Evolutionary conservation across 2,329 filamentous ascomycete species (phyloP), one percentile per base, ranked within the genome.

Genomic region (Macrophomina tecta): DNA sequence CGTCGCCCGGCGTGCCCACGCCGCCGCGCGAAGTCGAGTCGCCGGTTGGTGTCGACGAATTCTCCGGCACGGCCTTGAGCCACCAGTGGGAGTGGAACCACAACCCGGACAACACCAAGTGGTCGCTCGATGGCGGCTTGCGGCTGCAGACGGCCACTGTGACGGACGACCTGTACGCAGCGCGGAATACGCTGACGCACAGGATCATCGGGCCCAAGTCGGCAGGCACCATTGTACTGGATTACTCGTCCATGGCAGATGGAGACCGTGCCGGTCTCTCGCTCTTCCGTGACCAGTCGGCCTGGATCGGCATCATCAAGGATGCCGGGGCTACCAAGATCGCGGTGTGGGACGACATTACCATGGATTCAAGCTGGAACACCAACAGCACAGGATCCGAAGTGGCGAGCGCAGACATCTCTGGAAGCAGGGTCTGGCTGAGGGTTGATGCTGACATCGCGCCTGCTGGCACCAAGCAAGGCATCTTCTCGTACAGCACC

Each of bases 51-150:
- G 81, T 78, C 0, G 84, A 88, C 67, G 73, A 67, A 0, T 88
- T 88, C 69, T 58, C 69, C 0, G 83, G 82, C 0, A 71, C 75
- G 0, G 69, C 74, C 0, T 77, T 88, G 0, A 73, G 77, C 6
- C 78, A 79, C 0, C 76, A 81, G 2, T 89, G 84, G 84, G 86
- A 89, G 72, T 89, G 86, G 86, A 89, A 89, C 71, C 86, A 88
- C 69, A 88, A 88, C 72, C 86, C 86, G 0, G 85, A 88, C 65
- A 78, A 74, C 0, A 76, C 73, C 9, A 82, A 81, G 8, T 88
- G 75, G 70, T 73, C 71, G 1, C 76, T 86, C 11, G 73, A 77
- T 48, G 76, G 81, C 36, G 75, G 76, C 1, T 70, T 88, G 2
- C 79, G 77, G 0, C 77, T 88, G 1, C 75, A 73, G 34, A 83